Percentiles rank a stretch among this genome's conserved stretches.
phyloP scores from a whole-genome alignment of 2,329 filamentous ascomycete species.

The Penicillium nordicum region DNA sequence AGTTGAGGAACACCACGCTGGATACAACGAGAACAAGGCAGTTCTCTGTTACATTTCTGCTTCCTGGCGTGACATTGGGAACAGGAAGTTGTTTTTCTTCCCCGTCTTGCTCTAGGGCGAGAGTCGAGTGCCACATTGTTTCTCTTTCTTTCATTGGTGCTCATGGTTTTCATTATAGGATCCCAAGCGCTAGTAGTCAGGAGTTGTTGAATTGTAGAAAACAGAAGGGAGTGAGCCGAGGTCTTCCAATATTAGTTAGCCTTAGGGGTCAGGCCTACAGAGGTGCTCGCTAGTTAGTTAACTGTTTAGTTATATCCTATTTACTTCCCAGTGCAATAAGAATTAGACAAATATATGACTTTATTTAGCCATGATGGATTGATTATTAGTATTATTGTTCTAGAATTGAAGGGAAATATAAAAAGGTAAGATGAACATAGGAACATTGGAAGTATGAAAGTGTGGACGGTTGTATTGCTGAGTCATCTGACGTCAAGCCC shows the following conservation, averaged over 20 bases:
- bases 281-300: background rate
- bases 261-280: background rate
- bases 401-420: too few relatives aligned
- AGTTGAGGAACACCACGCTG: constrained; percentile 11
- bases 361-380: background rate
- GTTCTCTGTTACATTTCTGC: constrained; percentile 13
- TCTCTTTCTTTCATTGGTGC: background rate
- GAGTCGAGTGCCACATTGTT: background rate
- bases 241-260: background rate
- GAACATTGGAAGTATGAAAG: background rate
- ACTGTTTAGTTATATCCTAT: background rate
- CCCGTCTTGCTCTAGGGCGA: constrained; percentile 4
- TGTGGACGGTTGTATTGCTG: background rate
- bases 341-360: background rate
- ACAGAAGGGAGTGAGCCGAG: background rate
- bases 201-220: background rate
- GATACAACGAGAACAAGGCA: constrained; percentile 11
- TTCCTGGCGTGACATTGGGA: constrained; percentile 15
- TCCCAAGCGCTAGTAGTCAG: background rate
- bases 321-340: background rate
- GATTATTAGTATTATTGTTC: background rate
- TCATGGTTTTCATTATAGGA: background rate
- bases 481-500: constrained; percentile 9
- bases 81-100: constrained; percentile 14
- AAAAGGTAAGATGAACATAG: too few relatives aligned